Percentiles rank a stretch among this genome's conserved stretches.
Evolutionary conservation across 2,329 filamentous ascomycete genomes (phyloP).

Genomic region (Phoma sp.): DNA sequence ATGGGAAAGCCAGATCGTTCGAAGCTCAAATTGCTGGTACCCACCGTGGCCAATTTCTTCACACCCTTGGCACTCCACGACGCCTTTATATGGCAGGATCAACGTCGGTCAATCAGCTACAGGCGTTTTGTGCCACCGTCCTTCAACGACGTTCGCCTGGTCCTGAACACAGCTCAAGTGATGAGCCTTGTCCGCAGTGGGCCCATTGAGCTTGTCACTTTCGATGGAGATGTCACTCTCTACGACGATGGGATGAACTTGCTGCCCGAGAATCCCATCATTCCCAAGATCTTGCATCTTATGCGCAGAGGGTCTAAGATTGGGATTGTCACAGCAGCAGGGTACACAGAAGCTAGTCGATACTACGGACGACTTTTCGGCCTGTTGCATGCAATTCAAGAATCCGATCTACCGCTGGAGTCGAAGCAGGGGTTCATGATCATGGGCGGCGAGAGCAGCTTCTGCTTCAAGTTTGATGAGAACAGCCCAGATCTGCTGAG

Average conservation of each 20-base stretch:
- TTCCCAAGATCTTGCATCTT: constrained; percentile 71
- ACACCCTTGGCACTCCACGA: constrained; percentile 85
- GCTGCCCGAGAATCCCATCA: constrained; percentile 76
- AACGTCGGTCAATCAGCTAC: constrained; percentile 83
- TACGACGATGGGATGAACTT: constrained; percentile 84
- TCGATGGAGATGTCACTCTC: constrained; percentile 96
- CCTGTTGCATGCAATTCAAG: constrained; percentile 78
- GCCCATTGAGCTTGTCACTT: constrained; percentile 84
- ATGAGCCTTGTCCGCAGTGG: constrained; percentile 83
- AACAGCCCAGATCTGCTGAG: constrained; percentile 70
- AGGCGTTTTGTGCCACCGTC: constrained; percentile 92
- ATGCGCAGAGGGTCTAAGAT: constrained; percentile 80
- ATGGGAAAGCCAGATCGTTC: constrained; percentile 72
- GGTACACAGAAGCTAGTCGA: constrained; percentile 84
- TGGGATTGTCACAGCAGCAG: constrained; percentile 95
- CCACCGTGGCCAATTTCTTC: constrained; percentile 91
- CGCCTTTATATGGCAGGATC: constrained; percentile 90
- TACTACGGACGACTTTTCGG: constrained; percentile 90
- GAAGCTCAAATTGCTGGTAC: constrained; percentile 90
- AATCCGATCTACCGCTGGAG: constrained; percentile 65
- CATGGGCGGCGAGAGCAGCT: constrained; percentile 96
- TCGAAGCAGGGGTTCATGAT: constrained; percentile 84
- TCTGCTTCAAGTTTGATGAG: constrained; percentile 81
- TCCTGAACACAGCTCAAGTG: constrained; percentile 92
- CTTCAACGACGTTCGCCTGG: constrained; percentile 93